phyloP scores from a whole-genome alignment of 305 asterid species.

The Solanum hybrid region DNA sequence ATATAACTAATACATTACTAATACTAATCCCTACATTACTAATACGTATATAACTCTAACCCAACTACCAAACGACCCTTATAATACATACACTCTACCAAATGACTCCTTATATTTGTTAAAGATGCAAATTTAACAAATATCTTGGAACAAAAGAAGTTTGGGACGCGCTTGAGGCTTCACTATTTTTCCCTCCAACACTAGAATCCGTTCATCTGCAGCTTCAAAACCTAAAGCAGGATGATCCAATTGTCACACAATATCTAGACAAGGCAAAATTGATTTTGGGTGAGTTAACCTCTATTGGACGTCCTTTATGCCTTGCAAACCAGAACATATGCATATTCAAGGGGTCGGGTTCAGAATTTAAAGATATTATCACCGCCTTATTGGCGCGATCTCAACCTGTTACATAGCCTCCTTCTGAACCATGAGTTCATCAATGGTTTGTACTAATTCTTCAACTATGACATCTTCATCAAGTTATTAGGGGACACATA shows the following conservation, averaged over 20 bases:
- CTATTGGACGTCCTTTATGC: neutral
- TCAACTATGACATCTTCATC: neutral
- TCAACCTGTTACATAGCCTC: neutral
- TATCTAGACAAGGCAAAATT: neutral
- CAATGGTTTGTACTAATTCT: no score
- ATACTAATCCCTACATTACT: neutral
- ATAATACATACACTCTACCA: no score
- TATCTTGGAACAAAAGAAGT: no score
- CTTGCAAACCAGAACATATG: neutral
- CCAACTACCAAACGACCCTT: no score
- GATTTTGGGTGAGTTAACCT: neutral
- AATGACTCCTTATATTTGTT: no score
- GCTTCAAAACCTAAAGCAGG: neutral
- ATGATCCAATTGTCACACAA: neutral
- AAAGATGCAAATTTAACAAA: no score
- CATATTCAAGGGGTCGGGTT: neutral
- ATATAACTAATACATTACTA: no score
- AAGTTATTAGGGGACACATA: neutral
- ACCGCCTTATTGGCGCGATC: neutral
- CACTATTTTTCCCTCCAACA: neutral
- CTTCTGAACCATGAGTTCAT: no score
- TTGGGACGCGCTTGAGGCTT: neutral
- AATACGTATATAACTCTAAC: neutral
- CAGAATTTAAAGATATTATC: no score
- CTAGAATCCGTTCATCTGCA: neutral